Base-by-base conservation (phyloP, 2,329 filamentous ascomycete genomes). In the Grosmannia huntii region DNA sequence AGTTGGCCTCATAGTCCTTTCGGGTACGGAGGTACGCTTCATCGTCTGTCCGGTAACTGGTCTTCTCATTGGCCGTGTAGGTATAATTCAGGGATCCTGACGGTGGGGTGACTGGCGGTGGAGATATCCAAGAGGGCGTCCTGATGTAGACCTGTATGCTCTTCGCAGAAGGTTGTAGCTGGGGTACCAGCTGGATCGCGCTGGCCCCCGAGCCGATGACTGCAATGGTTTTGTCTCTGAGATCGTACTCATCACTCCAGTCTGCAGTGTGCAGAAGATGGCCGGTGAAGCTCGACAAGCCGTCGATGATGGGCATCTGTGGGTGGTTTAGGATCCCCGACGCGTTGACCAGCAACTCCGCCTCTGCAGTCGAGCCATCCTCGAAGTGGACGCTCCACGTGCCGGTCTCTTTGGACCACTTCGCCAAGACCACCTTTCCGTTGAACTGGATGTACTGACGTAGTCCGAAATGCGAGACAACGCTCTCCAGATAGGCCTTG, bases 401-500 rank as follows among this genome's bases (percentile, higher is more conserved):
- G 33, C 33, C 33, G 33, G 33, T 36, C 33, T 36, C 33, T 36
- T 36, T 36, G 33, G 33, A 12, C 33, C 33, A 36, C 33, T 36
- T 36, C 33, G 33, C 33, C 33, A 12, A 36, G 33, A 36, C 12
- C 12, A 36, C 12, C 33, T 36, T 36, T 6, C 33, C 12, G 33
- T 36, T 36, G 12, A 36, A 36, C 33, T 36, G 33, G 33, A 36
- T 36, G 33, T 36, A 36, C 33, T 36, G 33, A 36, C 33, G 33
- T 12, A 57, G 44, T 7, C 33, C 55, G 48, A 49, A 50, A 28
- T 58, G 25, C 23, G 53, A 16, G 31, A 46, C 51, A n/a, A 58
- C 25, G 0, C 69, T 68, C 62, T 85, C 76, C 82, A 83, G 83
- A 65, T 89, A 89, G 11, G 79, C 75, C 5, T 75, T 71, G 58